These are phyloP conservation scores for Lodderomyces parapsilosis DNA, from an alignment of 1,139 yeast species.

Conservation along the genomic window DNA sequence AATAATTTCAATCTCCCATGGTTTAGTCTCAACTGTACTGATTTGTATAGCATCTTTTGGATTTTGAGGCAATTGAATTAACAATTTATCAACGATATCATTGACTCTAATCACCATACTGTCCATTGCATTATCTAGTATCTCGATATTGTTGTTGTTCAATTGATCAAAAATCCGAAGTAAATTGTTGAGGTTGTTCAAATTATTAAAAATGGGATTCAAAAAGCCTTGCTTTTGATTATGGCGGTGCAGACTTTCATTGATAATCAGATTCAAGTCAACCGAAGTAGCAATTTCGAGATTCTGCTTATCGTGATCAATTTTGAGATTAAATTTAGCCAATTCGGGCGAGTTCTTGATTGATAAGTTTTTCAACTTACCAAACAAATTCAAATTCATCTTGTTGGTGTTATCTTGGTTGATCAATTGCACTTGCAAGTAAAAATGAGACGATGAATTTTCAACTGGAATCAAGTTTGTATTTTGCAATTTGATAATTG, in stretches of 20 bases:
- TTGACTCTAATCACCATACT: conserved; percentile 28
- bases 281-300: conserved; percentile 32
- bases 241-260: background rate
- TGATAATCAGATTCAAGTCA: conserved; percentile 16
- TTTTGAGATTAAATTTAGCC: conserved; percentile 20
- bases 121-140: conserved; percentile 28
- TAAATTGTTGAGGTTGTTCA: conserved; percentile 33
- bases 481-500: conserved; percentile 35
- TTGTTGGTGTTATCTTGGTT: conserved; percentile 20
- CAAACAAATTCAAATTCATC: conserved; percentile 30
- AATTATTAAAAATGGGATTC: conserved; percentile 26
- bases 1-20: conserved; percentile 11
- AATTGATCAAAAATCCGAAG: conserved; percentile 37
- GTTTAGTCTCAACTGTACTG: background rate
- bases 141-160: conserved; percentile 25
- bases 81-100: conserved; percentile 25
- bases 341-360: conserved; percentile 15
- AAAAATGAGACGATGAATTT: conserved; percentile 36
- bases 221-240: conserved; percentile 16
- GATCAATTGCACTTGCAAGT: conserved; percentile 30
- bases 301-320: conserved; percentile 21
- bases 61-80: conserved; percentile 25
- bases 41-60: conserved; percentile 19
- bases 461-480: conserved; percentile 33
- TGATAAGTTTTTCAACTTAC: conserved; percentile 28